Base-by-base conservation (phyloP, 164 flowering plant species). In the Taxillus chinensis region DNA sequence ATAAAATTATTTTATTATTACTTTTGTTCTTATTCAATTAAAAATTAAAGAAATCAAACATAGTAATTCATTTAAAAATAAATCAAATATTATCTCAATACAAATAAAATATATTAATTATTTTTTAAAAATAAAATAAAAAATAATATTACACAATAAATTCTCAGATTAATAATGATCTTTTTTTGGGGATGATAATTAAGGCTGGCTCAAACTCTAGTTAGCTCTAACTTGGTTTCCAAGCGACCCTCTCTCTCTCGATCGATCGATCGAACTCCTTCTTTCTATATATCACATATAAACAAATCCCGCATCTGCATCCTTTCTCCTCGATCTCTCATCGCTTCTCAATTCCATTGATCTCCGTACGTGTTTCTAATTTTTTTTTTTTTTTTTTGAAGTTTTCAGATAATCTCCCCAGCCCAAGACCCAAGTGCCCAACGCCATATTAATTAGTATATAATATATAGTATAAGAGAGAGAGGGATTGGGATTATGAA, bases 211-310 rank as follows among this genome's bases (percentile, higher is more conserved):
- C 27, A 27, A 27, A 27, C 27, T 27, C 27, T 27, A 27, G 27
- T 65, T 64, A 50, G 66, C 63, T 78, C 72, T 78, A 67, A 69
- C 79, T 77, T 77, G 64, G 70, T 80, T 77, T 80, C 73, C 63
- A 78, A 78, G 82, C 79, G 75, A 71, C 67, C 80, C 70, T 37
- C 45, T 8, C 17, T n/a, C 40, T 16, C 42, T 64, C 67, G 15
- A 60, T 57, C 27, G 2, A 64, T 41, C 71, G 49, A 53, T 62
- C 54, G 41, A 38, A 48, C 59, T 46, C 66, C 13, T 62, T 16
- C 42, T 50, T 41, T 37, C 41, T 67, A 41, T 50, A 14, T 17
- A 41, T 52, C 41, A 14, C 7, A 50, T 58, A 55, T 66, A 66
- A 59, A 45, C 57, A 63, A 61, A 54, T 38, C 59, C 60, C 15